Evolutionary conservation across 2,329 filamentous ascomycete species (phyloP), one percentile per base, ranked within the genome.

Genomic region (Amesomyces nigricolor): DNA sequence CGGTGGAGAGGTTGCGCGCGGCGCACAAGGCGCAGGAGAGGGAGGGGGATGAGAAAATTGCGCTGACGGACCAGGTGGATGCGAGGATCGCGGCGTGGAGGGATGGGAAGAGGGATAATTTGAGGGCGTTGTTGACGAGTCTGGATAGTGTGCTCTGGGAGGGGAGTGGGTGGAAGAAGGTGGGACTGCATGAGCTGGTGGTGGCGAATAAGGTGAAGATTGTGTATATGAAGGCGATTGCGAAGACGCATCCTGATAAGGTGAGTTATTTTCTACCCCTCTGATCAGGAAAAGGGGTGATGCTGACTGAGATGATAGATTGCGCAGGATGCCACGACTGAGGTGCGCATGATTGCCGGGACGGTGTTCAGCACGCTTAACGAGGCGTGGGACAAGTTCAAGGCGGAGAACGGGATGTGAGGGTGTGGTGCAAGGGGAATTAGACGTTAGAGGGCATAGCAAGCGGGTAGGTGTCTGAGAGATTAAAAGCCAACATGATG

Each of bases 211-310:
- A 92, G 78, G 94, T 97, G 70, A 99, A 99, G 81, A 87, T 99
- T 61, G 79, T 88, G 58, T 99, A 99, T 70, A 97, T 99, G 94
- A 96, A 96, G 81, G 94, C 92, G 5, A 97, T 99, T 79, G 89
- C 87, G 10, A 97, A 96, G 78, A 94, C 94, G 64, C 94, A 99
- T 78, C 94, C 94, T 58, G 94, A 99, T 71, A 99, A 99, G 87
- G 94, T 96, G 78, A 72, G 83, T 71, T 63, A 16, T 57, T 46
- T 8, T 39, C n/a, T 26, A 26, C 22, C 22, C 22, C 22, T 26
- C 22, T 26, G 4, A 26, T 26, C 22, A 26, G 22, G 43, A n/a
- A 11, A 46, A 17, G 38, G 16, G 17, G 5, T 53, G 40, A 17
- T 32, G 19, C 26, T 56, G 35, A 54, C 46, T 11, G 9, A 7